phyloP scores from a whole-genome alignment of 805 yeast species.

The Hanseniaspora mollemarum region DNA sequence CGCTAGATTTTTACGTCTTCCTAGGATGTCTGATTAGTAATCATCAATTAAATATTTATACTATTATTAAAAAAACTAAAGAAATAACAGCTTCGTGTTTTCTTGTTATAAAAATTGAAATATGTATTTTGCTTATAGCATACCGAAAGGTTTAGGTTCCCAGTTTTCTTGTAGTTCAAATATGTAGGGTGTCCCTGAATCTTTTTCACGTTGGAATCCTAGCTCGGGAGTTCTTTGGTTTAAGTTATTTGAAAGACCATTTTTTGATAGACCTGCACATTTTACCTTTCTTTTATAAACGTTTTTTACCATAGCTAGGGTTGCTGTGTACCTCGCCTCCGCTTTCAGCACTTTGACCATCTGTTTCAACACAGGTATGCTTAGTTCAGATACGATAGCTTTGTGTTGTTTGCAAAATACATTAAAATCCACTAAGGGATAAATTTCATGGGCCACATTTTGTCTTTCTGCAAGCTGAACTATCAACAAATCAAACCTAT shows the following conservation, averaged over 20 bases:
- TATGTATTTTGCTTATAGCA: slow-evolving; percentile 20
- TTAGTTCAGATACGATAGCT: not conserved
- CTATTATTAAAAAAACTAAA: not conserved
- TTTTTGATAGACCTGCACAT: not conserved
- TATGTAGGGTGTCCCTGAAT: not conserved
- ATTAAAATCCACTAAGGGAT: not conserved
- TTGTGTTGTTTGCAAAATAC: not conserved
- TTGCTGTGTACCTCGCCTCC: not conserved
- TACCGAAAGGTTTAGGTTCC: slow-evolving; percentile 49
- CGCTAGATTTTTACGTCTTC: slow-evolving; percentile 64
- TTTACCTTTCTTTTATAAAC: not conserved
- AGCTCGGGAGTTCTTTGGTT: not conserved
- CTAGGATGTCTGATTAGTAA: slow-evolving; percentile 75
- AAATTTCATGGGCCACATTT: not conserved
- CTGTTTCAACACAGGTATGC: not conserved
- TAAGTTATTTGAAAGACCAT: too few species aligned
- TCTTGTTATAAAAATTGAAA: slow-evolving; percentile 1
- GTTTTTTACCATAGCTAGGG: not conserved
- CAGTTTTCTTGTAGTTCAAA: slow-evolving; percentile 34
- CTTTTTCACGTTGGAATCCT: not conserved
- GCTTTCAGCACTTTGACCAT: not conserved
- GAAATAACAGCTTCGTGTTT: not conserved
- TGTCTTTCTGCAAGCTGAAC: not conserved
- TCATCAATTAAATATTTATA: slow-evolving; percentile 13
- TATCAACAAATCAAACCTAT: not conserved